Evolutionary conservation across 163 green algal species (phyloP).

Genomic region (Chloromonas sp.): DNA sequence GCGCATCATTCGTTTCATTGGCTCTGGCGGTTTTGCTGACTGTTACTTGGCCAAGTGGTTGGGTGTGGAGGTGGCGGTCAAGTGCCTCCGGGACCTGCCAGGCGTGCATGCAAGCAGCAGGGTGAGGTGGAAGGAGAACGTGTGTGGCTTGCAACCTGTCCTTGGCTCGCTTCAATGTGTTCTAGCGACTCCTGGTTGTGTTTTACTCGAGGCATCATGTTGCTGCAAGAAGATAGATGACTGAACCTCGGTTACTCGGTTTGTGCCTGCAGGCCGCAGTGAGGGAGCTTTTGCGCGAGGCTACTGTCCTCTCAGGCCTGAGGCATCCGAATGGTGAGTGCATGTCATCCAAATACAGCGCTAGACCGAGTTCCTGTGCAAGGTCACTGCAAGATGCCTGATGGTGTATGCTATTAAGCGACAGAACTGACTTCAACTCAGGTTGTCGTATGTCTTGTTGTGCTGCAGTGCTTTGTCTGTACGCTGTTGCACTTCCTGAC

Average conservation of each 20-base stretch:
- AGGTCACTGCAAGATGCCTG: too few species aligned
- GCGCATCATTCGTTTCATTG: constrained; percentile 24
- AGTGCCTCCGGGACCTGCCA: constrained; percentile 16
- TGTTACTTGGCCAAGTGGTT: constrained; percentile 23
- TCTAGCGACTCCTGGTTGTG: not conserved
- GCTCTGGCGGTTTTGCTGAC: constrained; percentile 22
- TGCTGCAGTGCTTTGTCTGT: constrained; percentile 10
- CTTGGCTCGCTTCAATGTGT: not conserved
- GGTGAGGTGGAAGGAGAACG: not conserved
- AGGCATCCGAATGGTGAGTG: constrained; percentile 10
- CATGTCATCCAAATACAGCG: too few species aligned
- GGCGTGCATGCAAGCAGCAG: not conserved
- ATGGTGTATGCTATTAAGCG: too few species aligned
- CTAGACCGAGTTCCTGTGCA: too few species aligned
- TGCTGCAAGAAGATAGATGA: not conserved
- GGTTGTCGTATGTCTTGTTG: not conserved
- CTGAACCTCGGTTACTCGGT: not conserved
- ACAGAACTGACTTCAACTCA: too few species aligned
- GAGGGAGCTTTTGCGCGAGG: constrained; percentile 10
- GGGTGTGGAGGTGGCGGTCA: constrained; percentile 29
- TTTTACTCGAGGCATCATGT: not conserved
- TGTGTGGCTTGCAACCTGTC: not conserved
- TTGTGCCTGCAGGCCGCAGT: constrained; percentile 5
- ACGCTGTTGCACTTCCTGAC: constrained; percentile 9
- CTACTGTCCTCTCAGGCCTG: constrained; percentile 6